These are phyloP conservation scores for Ganoderma boninense DNA, from an alignment of 1,284 basidiomycete species.

Conservation along the genomic window DNA sequence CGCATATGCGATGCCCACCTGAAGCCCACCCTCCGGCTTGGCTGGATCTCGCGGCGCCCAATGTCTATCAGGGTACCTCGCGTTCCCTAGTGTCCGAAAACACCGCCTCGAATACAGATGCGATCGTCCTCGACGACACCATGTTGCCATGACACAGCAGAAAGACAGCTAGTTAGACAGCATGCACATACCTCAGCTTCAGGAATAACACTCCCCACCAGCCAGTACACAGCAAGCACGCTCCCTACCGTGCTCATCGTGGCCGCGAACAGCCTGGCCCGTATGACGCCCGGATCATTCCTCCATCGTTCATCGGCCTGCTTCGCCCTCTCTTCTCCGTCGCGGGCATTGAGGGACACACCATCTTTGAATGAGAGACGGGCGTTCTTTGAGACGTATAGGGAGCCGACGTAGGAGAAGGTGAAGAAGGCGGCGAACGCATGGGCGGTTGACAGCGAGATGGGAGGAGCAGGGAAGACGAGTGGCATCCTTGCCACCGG, in stretches of 20 bases:
- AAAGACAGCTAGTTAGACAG: neutral
- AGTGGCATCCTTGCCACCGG: slow-evolving; percentile 28
- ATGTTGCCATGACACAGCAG: slow-evolving; percentile 15
- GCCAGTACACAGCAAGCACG: slow-evolving; percentile 51
- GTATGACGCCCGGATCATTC: slow-evolving; percentile 80
- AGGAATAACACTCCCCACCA: slow-evolving; percentile 45
- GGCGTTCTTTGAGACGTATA: slow-evolving; percentile 41
- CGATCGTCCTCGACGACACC: neutral
- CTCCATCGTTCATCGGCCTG: slow-evolving; percentile 58
- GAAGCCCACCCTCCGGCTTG: neutral
- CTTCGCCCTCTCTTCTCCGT: slow-evolving; percentile 34
- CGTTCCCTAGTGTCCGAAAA: slow-evolving; percentile 2
- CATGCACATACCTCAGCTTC: slow-evolving; percentile 42
- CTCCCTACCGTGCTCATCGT: slow-evolving; percentile 62
- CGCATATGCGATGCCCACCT: neutral
- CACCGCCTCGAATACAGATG: neutral
- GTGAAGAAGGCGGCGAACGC: slow-evolving; percentile 40
- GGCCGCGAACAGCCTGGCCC: slow-evolving; percentile 69
- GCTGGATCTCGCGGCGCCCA: neutral
- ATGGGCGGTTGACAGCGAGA: slow-evolving; percentile 40
- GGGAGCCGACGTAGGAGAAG: slow-evolving; percentile 42
- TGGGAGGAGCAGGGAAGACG: slow-evolving; percentile 35
- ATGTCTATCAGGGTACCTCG: neutral
- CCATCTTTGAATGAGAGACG: slow-evolving; percentile 37
- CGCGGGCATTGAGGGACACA: slow-evolving; percentile 9